phyloP scores from a whole-genome alignment of 2,329 filamentous ascomycete species.

The Esteya vermicola region DNA sequence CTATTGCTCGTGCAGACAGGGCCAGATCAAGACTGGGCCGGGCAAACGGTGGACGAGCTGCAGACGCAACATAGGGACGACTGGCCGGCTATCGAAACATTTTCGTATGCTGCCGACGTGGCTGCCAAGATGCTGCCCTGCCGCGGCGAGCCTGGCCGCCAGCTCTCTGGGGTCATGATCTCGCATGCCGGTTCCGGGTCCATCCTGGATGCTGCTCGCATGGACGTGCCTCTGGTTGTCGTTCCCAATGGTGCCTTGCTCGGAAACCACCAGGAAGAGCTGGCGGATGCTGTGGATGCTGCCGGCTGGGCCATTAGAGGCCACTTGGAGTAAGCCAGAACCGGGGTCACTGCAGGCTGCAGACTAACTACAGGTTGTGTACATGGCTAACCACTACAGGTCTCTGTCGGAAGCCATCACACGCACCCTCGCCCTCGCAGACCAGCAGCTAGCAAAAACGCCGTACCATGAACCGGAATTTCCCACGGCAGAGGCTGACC shows the following conservation, averaged over 20 bases:
- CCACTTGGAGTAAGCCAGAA: slow-evolving; percentile 44
- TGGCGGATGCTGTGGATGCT: slow-evolving; percentile 61
- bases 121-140: slow-evolving; percentile 42
- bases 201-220: slow-evolving; percentile 67
- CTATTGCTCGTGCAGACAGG: slow-evolving; percentile 72
- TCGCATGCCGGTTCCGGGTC: slow-evolving; percentile 88
- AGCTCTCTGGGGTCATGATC: slow-evolving; percentile 58
- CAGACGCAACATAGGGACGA: slow-evolving; percentile 19
- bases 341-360: too few species aligned
- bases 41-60: slow-evolving; percentile 12
- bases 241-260: slow-evolving; percentile 74
- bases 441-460: slow-evolving; percentile 11
- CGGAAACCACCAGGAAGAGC: slow-evolving; percentile 81
- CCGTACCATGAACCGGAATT: slow-evolving; percentile 15
- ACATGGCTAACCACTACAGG: slow-evolving; percentile 9
- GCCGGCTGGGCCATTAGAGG: slow-evolving; percentile 69
- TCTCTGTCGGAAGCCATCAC: slow-evolving; percentile 13
- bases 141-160: slow-evolving; percentile 25
- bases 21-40: slow-evolving; percentile 45
- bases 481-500: slow-evolving; percentile 14
- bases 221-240: slow-evolving; percentile 66
- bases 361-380: too few species aligned
- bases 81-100: slow-evolving; percentile 21
- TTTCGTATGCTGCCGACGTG: slow-evolving; percentile 54
- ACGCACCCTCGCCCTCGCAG: slow-evolving; percentile 8